These are phyloP conservation scores for Verbena officinalis DNA, from an alignment of 257 asterid genomes.

Conservation along the genomic window DNA sequence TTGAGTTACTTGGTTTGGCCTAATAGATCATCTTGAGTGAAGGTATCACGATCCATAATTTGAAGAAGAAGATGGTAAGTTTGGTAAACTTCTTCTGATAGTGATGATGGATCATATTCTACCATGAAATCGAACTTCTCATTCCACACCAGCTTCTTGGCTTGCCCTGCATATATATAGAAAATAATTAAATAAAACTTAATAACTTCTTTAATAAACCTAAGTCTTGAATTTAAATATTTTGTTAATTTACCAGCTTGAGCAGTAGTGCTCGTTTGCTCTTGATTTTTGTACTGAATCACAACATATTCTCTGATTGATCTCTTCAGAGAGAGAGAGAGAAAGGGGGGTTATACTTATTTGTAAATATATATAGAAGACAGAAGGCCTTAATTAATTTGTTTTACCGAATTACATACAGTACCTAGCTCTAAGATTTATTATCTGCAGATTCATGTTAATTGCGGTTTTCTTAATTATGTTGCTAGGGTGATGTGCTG, in stretches of 20 bases:
- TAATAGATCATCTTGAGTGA: slow-evolving; percentile 52
- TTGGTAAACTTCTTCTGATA: slow-evolving; percentile 30
- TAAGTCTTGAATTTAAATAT: neutral
- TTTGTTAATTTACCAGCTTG: too few species aligned
- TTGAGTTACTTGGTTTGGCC: slow-evolving; percentile 69
- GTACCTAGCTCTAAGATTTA: too few species aligned
- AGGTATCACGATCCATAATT: slow-evolving; percentile 58
- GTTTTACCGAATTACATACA: too few species aligned
- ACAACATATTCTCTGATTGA: too few species aligned
- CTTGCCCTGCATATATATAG: slow-evolving; percentile 47
- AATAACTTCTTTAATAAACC: neutral
- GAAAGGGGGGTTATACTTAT: too few species aligned
- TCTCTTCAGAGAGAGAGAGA: too few species aligned
- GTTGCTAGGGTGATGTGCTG: too few species aligned
- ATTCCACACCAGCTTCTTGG: slow-evolving; percentile 58
- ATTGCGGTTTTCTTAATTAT: too few species aligned
- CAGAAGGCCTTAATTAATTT: too few species aligned
- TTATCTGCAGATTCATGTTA: too few species aligned
- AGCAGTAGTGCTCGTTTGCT: slow-evolving; percentile 31
- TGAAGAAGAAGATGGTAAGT: slow-evolving; percentile 51
- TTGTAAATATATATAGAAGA: too few species aligned
- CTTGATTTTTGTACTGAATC: slow-evolving; percentile 37
- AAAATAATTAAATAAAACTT: too few species aligned
- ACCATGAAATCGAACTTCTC: slow-evolving; percentile 59
- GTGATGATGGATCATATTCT: slow-evolving; percentile 42